phyloP scores from a whole-genome alignment of 2,329 filamentous ascomycete genomes.

The Tympanopsis confertula region DNA sequence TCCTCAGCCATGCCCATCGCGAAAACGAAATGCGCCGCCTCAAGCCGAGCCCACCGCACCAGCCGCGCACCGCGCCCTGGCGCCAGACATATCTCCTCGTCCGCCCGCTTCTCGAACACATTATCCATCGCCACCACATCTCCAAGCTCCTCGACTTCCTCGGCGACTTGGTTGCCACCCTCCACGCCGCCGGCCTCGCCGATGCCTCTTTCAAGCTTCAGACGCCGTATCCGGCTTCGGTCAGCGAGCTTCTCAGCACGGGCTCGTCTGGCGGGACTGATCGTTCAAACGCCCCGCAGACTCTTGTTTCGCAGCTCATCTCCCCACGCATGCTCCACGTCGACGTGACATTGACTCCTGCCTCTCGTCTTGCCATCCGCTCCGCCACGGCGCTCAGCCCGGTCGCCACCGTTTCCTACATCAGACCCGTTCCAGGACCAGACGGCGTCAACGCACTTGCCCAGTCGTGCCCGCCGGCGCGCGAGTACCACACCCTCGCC shows the following conservation, averaged over 20 bases:
- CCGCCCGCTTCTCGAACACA: constrained; percentile 36
- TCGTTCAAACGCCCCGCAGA: constrained; percentile 21
- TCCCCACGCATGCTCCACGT: constrained; percentile 26
- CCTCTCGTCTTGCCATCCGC: constrained; percentile 27
- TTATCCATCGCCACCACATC: constrained; percentile 29
- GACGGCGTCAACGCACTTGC: constrained; percentile 8
- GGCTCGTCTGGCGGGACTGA: constrained; percentile 19
- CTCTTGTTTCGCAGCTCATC: constrained; percentile 30
- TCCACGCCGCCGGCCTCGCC: constrained; percentile 32
- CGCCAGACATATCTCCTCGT: constrained; percentile 35
- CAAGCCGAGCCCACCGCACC: constrained; percentile 32
- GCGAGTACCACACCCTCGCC: constrained; percentile 29
- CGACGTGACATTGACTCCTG: constrained; percentile 31
- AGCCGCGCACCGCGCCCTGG: constrained; percentile 14
- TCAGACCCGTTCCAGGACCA: constrained; percentile 6
- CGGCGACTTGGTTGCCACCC: constrained; percentile 26
- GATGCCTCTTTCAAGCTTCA: constrained; percentile 28
- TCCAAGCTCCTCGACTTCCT: constrained; percentile 26
- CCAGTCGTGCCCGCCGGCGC: constrained; percentile 17
- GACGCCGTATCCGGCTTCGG: constrained; percentile 17
- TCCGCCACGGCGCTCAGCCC: constrained; percentile 30
- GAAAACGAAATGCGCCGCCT: constrained; percentile 61
- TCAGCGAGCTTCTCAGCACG: constrained; percentile 8
- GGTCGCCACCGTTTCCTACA: constrained; percentile 14
- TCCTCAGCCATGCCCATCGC: constrained; percentile 70